Evolutionary conservation across 2,329 filamentous ascomycete genomes (phyloP).

Genomic region (Aspergillus neoniger): DNA sequence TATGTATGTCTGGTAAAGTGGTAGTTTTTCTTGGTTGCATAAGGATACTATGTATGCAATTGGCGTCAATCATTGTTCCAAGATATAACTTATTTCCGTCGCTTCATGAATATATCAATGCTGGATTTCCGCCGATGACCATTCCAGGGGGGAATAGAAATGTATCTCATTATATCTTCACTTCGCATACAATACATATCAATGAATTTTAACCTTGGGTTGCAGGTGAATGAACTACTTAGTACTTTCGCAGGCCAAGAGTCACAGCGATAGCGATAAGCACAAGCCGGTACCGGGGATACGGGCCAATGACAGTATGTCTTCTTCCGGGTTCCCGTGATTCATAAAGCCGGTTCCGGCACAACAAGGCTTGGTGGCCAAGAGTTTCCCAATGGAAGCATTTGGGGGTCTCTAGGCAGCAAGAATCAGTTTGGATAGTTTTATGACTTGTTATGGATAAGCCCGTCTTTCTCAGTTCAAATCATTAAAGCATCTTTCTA

Average conservation of each 20-base stretch:
- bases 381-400: neutral
- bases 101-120: too few relatives aligned
- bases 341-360: neutral
- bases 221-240: neutral
- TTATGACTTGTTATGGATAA: neutral
- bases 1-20: too few relatives aligned
- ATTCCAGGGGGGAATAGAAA: too few relatives aligned
- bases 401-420: neutral
- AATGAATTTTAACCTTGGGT: neutral
- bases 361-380: neutral
- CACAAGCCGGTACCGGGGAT: neutral
- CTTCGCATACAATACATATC: neutral
- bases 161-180: too few relatives aligned
- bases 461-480: neutral
- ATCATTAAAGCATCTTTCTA: neutral
- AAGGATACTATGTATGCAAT: too few relatives aligned
- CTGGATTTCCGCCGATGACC: too few relatives aligned
- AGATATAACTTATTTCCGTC: too few relatives aligned
- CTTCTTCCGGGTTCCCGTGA: neutral
- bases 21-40: too few relatives aligned
- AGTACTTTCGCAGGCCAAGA: neutral
- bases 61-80: too few relatives aligned
- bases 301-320: neutral
- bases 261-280: neutral
- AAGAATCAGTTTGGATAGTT: neutral